Base-by-base conservation (phyloP, 495 filamentous ascomycete genomes). In the Glonium stellatum region DNA sequence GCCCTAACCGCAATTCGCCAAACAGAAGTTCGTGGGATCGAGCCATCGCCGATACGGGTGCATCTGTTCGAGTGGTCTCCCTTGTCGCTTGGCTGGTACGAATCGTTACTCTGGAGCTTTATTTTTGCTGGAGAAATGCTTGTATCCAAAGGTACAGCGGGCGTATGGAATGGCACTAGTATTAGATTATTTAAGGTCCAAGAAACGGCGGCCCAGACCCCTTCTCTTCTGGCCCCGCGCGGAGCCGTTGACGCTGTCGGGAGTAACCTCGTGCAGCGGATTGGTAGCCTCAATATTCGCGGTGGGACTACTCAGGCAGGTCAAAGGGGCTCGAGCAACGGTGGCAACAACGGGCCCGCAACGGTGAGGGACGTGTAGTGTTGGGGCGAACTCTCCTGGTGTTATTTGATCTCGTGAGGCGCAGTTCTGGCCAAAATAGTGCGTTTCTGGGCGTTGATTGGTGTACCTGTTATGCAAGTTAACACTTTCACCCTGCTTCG, bases 11-110 rank as follows among this genome's bases (percentile, higher is more conserved):
- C 64, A 18, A 72, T 73, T 37, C 52, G 63, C 37, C 46, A 56
- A 13, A 62, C 59, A 0, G 67, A 73, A 57, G 72, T 86, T 53
- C 77, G 74, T 39, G 82, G 79, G 35, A 84, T 96, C 57, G 92
- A 96, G 23, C 84, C 88, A 10, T 84, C 86, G 1, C 80, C 88
- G 0, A 76, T 87, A 49, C 82, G 88, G 36, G 85, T 91, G 0
- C 93, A 97, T 67, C 86, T 88, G 54, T 98, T 98, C 71, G 89
- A 95, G 74, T 98, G 93, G 93, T 92, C 92, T 1, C 85, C 90
- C 0, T 77, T 96, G 11, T 87, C 89, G 0, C 80, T 98, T 39
- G 93, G 95, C 50, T 98, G 93, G 93, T 98, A 98, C 67, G 90
- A 97, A 70, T 90, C 87, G 0, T 73, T 97, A 19, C 81, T 98